Conservation (phyloP, 73 alveolate genomes). For the Symbiodinium natans region DNA sequence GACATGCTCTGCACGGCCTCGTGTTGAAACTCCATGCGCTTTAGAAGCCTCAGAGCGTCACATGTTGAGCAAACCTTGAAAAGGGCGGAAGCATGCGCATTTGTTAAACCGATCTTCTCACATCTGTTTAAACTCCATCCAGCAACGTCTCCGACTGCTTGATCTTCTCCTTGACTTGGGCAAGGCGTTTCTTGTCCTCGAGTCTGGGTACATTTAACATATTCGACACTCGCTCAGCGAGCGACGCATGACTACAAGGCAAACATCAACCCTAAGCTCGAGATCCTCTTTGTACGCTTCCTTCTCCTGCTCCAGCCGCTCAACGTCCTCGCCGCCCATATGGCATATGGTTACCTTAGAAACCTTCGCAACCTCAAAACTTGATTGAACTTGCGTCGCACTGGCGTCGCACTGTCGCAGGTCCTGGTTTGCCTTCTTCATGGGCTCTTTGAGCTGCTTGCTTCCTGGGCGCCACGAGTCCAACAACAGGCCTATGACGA, state of each 20-base stretch:
- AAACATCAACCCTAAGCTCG: not conserved
- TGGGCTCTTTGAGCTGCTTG: constrained; percentile 96
- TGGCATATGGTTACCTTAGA: not conserved
- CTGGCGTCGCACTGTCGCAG: not conserved
- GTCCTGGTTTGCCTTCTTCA: constrained; percentile 96
- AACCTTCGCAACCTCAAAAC: not conserved
- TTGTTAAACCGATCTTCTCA: not conserved
- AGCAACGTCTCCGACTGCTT: constrained; percentile 96
- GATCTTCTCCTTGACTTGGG: constrained; percentile 95
- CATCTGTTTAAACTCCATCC: not conserved
- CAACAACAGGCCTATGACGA: not conserved
- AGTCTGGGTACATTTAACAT: not conserved
- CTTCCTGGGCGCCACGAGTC: constrained; percentile 55
- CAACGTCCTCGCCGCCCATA: constrained; percentile 94
- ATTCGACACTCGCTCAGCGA: not conserved
- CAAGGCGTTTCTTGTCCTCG: constrained; percentile 93
- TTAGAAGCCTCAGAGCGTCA: constrained; percentile 65
- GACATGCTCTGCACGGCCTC: constrained; percentile 89
- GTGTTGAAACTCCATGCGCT: constrained; percentile 97
- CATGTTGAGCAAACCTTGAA: no score
- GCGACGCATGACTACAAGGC: no score
- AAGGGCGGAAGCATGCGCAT: no score
- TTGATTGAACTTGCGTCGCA: not conserved
- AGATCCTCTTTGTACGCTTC: constrained; percentile 95
- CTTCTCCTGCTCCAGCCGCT: constrained; percentile 96